phyloP scores from a whole-genome alignment of 2,329 filamentous ascomycete genomes.

The Chaetomium globosum region DNA sequence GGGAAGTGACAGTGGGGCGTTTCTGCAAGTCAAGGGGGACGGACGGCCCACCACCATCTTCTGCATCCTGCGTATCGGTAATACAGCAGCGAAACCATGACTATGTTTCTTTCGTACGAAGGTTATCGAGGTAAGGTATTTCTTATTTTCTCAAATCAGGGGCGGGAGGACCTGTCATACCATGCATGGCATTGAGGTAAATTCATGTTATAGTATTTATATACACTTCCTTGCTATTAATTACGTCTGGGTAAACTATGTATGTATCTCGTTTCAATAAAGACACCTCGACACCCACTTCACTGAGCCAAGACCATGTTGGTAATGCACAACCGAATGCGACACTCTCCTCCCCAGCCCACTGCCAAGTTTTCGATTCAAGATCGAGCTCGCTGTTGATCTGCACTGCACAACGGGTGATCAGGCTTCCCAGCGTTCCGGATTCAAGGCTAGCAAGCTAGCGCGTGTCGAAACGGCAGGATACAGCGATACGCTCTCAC shows the following conservation, averaged over 20 bases:
- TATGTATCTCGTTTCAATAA: neutral
- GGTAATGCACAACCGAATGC: neutral
- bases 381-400: slow-evolving; percentile 6
- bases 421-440: slow-evolving; percentile 4
- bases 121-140: neutral
- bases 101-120: neutral
- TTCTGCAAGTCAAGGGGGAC: slow-evolving; percentile 18
- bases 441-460: neutral
- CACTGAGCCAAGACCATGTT: neutral
- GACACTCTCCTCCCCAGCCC: neutral
- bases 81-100: neutral
- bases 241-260: neutral
- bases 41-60: slow-evolving; percentile 13
- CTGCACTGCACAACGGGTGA: slow-evolving; percentile 8
- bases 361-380: neutral
- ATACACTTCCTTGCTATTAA: neutral
- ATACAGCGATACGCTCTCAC: neutral
- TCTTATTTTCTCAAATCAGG: neutral
- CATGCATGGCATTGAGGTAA: neutral
- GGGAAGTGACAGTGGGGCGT: slow-evolving; percentile 18
- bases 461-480: slow-evolving; percentile 4
- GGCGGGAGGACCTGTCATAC: neutral
- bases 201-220: neutral
- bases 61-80: slow-evolving; percentile 9
- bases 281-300: neutral